Conservation (phyloP, 1,284 basidiomycete species). For the Mycosarcoma mackinlayi region DNA sequence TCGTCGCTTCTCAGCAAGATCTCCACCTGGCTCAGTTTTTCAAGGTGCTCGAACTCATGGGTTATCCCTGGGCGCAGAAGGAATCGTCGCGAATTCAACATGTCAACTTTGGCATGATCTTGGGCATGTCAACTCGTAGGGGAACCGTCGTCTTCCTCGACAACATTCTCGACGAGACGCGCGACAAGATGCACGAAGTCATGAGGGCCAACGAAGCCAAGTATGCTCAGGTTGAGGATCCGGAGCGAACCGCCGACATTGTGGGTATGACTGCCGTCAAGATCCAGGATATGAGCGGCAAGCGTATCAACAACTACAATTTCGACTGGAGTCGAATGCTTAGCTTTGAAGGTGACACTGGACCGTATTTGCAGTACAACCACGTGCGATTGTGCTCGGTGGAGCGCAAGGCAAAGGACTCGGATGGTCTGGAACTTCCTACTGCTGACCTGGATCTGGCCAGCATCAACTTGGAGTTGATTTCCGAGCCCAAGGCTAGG, state of each 20-base stretch:
- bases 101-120: slow-evolving; percentile 90
- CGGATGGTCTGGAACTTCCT: slow-evolving; percentile 78
- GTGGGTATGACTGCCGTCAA: slow-evolving; percentile 96
- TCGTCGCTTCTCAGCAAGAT: slow-evolving; percentile 93
- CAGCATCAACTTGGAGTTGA: slow-evolving; percentile 76
- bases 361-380: slow-evolving; percentile 76
- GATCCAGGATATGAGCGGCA: slow-evolving; percentile 97
- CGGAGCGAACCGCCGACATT: slow-evolving; percentile 82
- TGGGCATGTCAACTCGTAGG: slow-evolving; percentile 96
- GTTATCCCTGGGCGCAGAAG: slow-evolving; percentile 80
- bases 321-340: slow-evolving; percentile 96
- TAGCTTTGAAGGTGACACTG: slow-evolving; percentile 96
- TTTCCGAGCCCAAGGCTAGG: slow-evolving; percentile 79
- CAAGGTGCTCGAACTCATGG: slow-evolving; percentile 92
- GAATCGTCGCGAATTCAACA: slow-evolving; percentile 77
- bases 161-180: slow-evolving; percentile 90
- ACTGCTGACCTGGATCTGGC: slow-evolving; percentile 74
- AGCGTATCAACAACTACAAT: slow-evolving; percentile 95
- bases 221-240: slow-evolving; percentile 88
- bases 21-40: slow-evolving; percentile 93
- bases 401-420: slow-evolving; percentile 83
- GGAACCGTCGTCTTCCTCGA: slow-evolving; percentile 97
- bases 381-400: slow-evolving; percentile 94
- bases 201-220: slow-evolving; percentile 96
- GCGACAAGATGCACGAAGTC: slow-evolving; percentile 92